Percentiles rank a stretch among this genome's conserved stretches.
Evolutionary conservation across 371 early-diverging fungal species (phyloP).

Genomic region (Smittium mucronatum): DNA sequence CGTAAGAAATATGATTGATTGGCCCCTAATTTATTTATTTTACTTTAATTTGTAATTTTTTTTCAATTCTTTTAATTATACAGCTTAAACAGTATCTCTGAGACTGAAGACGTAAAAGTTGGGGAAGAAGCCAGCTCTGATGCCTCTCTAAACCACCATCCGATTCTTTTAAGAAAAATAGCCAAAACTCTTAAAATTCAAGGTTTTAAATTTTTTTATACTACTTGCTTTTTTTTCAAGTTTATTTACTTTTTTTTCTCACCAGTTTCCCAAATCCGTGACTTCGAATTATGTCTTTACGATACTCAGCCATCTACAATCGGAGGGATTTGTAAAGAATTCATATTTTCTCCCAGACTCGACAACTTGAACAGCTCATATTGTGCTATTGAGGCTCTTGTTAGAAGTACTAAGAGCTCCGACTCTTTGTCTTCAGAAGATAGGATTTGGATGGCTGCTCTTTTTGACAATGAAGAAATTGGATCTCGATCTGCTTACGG

Average conservation of each 20-base stretch:
- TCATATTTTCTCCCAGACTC: constrained; percentile 81
- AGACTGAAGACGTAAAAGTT: background rate
- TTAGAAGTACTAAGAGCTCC: constrained; percentile 23
- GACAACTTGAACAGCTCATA: constrained; percentile 93
- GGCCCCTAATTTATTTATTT: background rate
- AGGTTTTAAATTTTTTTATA: background rate
- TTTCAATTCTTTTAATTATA: background rate
- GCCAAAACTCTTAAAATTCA: constrained; percentile 58
- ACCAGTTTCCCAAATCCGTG: constrained; percentile 55
- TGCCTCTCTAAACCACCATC: constrained; percentile 45
- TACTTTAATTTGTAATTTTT: background rate
- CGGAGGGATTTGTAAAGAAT: constrained; percentile 84
- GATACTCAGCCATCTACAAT: constrained; percentile 70
- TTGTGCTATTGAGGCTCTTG: constrained; percentile 47
- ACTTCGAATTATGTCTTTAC: constrained; percentile 90
- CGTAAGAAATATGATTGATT: constrained; percentile 17
- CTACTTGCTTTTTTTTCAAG: background rate
- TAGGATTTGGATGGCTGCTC: constrained; percentile 63
- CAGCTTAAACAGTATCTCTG: constrained; percentile 12
- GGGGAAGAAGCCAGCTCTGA: background rate
- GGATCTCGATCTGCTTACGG: constrained; percentile 93
- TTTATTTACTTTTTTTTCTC: background rate
- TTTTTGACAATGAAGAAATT: constrained; percentile 97
- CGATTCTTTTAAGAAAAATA: constrained; percentile 55
- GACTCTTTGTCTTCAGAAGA: constrained; percentile 47